Percentiles rank a stretch among this genome's conserved stretches.
Evolutionary conservation across 768 basidiomycete species (phyloP).

Genomic region (Suillus variegatus): DNA sequence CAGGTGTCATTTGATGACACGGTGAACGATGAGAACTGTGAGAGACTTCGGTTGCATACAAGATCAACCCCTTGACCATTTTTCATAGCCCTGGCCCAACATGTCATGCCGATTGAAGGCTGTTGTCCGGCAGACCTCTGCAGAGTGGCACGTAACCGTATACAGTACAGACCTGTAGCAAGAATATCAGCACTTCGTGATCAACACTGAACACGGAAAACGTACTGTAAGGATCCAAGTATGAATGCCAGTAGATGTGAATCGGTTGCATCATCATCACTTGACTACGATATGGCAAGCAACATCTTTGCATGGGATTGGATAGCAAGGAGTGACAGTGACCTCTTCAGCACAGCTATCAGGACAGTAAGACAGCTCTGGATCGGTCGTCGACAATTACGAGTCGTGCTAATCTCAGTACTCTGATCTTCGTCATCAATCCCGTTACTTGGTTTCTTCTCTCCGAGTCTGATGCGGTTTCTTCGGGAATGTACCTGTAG

Average conservation of each 20-base stretch:
- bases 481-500: slow-evolving; percentile 40
- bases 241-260: background rate
- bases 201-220: no score
- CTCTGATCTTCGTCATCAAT: slow-evolving; percentile 38
- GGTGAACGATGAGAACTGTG: background rate
- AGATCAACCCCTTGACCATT: background rate
- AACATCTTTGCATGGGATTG: background rate
- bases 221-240: background rate
- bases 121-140: background rate
- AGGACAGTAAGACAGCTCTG: slow-evolving; percentile 44
- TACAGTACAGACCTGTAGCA: background rate
- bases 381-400: slow-evolving; percentile 50
- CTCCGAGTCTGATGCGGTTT: background rate
- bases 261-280: background rate
- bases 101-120: background rate
- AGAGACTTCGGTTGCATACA: background rate
- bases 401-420: slow-evolving; percentile 50
- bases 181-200: background rate
- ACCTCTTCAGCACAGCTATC: slow-evolving; percentile 11
- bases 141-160: background rate
- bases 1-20: background rate
- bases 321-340: background rate
- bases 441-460: background rate
- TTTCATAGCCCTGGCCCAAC: background rate
- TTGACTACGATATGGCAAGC: background rate